Percentiles rank a stretch among this genome's conserved stretches.
Evolutionary conservation across 2,329 filamentous ascomycete species (phyloP).

Genomic region (Trichoderma sp.): DNA sequence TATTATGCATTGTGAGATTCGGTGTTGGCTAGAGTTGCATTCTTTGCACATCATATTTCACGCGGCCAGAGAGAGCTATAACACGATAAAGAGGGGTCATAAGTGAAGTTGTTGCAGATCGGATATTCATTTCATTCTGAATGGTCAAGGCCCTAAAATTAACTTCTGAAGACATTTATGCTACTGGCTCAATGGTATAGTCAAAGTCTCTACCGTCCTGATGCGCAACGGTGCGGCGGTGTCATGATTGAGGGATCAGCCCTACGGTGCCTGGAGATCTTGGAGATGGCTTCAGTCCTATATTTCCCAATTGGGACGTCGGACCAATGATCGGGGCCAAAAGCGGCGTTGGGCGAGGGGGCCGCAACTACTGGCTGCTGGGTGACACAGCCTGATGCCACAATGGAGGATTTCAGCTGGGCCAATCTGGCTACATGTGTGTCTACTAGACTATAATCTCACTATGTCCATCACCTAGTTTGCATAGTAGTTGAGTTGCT

Average conservation of each 20-base stretch:
- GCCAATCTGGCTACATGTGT: not conserved
- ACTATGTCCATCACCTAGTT: not conserved
- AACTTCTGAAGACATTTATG: fast-evolving
- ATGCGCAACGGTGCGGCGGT: not conserved
- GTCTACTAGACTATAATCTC: not conserved
- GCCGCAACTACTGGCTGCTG: constrained; percentile 8
- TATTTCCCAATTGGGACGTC: constrained; percentile 8
- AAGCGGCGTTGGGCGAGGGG: constrained; percentile 2
- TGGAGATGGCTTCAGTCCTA: constrained; percentile 1
- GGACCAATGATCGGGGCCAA: constrained; percentile 2
- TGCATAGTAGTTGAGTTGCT: not conserved
- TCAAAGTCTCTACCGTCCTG: not conserved
- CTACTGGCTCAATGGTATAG: not conserved
- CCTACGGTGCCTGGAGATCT: not conserved
- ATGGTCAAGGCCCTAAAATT: not conserved
- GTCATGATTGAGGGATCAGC: not conserved
- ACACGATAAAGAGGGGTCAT: not conserved
- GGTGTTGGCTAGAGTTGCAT: not conserved
- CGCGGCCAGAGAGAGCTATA: fast-evolving
- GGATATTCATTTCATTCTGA: not conserved
- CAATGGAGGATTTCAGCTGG: not conserved
- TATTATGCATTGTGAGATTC: not conserved
- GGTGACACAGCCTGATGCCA: not conserved
- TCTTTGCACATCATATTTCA: not conserved
- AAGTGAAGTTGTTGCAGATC: not conserved